These are phyloP conservation scores for Debaryomyces nepalensis DNA, from an alignment of 1,139 yeast genomes.

Conservation along the genomic window DNA sequence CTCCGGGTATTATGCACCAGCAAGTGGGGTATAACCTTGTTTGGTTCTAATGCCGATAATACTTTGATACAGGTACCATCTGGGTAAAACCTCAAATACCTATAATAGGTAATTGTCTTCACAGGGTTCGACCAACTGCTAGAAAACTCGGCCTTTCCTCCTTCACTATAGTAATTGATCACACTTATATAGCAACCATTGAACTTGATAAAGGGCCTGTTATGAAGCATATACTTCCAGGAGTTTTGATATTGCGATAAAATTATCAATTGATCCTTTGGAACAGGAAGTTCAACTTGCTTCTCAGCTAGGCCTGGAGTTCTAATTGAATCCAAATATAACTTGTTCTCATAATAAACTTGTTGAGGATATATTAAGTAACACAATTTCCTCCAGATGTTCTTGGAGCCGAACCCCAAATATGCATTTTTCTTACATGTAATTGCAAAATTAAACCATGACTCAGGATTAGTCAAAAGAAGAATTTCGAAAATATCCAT, in stretches of 20 bases:
- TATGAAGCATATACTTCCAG: conserved; percentile 56
- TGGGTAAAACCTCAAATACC: conserved; percentile 80
- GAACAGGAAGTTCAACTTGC: conserved; percentile 36
- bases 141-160: conserved; percentile 67
- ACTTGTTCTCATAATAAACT: conserved; percentile 48
- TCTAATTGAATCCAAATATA: conserved; percentile 17
- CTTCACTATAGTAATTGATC: conserved; percentile 81
- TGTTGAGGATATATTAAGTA: conserved; percentile 61
- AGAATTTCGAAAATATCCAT: conserved; percentile 56
- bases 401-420: conserved; percentile 60
- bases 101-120: conserved; percentile 82
- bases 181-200: conserved; percentile 86
- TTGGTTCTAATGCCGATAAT: conserved; percentile 70
- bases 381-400: conserved; percentile 63
- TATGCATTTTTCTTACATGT: conserved; percentile 66
- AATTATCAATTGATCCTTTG: conserved; percentile 46
- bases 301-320: conserved; percentile 3
- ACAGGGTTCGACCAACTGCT: conserved; percentile 78
- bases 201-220: conserved; percentile 72
- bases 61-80: conserved; percentile 76
- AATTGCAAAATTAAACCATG: conserved; percentile 69
- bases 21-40: conserved; percentile 59
- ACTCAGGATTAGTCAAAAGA: conserved; percentile 56
- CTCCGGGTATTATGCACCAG: conserved; percentile 32
- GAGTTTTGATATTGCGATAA: conserved; percentile 53